phyloP scores from a whole-genome alignment of 257 asterid species.

The Solanum tacnaense region DNA sequence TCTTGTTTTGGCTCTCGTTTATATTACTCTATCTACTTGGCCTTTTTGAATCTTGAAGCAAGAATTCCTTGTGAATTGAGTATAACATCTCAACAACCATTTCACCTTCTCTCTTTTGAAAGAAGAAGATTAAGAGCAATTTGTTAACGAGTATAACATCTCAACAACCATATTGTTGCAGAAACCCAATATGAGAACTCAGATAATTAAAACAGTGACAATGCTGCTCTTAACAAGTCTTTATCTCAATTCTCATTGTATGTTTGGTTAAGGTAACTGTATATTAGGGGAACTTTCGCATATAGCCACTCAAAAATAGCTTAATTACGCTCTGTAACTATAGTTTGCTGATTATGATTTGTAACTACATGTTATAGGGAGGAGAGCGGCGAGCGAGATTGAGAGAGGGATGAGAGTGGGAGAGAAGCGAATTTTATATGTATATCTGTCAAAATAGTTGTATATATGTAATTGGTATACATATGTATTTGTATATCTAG shows the following conservation, averaged over 20 bases:
- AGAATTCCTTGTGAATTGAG: not conserved
- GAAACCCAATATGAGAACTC: not conserved
- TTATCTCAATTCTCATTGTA: not conserved
- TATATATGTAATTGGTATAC: too few species aligned
- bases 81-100: not conserved
- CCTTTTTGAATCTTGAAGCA: not conserved
- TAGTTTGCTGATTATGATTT: too few species aligned
- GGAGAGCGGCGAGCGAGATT: too few species aligned
- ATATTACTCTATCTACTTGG: not conserved
- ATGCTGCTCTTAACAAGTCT: not conserved
- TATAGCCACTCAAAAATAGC: too few species aligned
- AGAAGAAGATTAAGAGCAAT: not conserved
- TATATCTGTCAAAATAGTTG: too few species aligned
- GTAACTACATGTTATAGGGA: too few species aligned
- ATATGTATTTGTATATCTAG: too few species aligned
- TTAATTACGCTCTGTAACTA: too few species aligned
- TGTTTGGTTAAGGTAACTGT: not conserved
- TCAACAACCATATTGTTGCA: not conserved
- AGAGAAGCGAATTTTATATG: too few species aligned
- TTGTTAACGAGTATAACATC: not conserved
- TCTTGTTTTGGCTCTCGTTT: not conserved
- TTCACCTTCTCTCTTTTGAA: not conserved
- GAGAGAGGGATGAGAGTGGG: too few species aligned
- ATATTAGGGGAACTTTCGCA: too few species aligned
- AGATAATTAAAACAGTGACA: not conserved